Percentiles rank a stretch among this genome's conserved stretches.
phyloP scores from a whole-genome alignment of 2,329 filamentous ascomycete genomes.

The Thielaviopsis cerberus region DNA sequence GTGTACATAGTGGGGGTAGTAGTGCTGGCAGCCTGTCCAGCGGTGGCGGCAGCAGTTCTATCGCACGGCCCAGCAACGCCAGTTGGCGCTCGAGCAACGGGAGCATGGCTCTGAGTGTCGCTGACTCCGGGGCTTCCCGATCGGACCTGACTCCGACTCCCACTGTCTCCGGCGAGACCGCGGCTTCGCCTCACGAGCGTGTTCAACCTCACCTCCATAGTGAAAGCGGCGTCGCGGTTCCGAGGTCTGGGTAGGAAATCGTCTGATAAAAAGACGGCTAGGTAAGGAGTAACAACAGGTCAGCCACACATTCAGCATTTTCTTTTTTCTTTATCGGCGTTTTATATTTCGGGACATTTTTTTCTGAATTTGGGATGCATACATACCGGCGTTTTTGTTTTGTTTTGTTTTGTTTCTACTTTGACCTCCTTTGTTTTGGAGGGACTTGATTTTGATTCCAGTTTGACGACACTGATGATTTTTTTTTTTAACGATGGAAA shows the following conservation, averaged over 20 bases:
- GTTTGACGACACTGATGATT: neutral
- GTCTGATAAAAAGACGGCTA: neutral
- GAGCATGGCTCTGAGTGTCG: conserved; percentile 1
- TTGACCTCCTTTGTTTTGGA: neutral
- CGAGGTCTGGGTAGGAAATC: conserved; percentile 3
- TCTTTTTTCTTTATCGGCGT: neutral
- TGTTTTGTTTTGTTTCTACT: neutral
- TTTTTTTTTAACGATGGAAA: neutral
- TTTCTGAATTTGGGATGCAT: neutral
- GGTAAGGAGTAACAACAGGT: neutral
- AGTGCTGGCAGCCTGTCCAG: neutral
- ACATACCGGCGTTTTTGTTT: neutral
- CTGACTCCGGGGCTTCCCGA: neutral
- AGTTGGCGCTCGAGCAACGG: conserved; percentile 12
- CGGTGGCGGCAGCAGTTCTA: neutral
- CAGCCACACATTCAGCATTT: neutral
- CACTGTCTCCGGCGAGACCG: conserved; percentile 5
- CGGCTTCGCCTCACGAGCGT: conserved; percentile 7
- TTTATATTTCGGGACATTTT: neutral
- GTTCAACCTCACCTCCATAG: conserved; percentile 10
- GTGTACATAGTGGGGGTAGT: too few relatives aligned
- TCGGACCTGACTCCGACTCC: conserved; percentile 1
- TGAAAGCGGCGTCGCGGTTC: conserved; percentile 5
- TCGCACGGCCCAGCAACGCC: neutral
- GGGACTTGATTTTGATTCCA: neutral